These are phyloP conservation scores for Floccularia luteovirens DNA, from an alignment of 768 basidiomycete species.

Conservation along the genomic window DNA sequence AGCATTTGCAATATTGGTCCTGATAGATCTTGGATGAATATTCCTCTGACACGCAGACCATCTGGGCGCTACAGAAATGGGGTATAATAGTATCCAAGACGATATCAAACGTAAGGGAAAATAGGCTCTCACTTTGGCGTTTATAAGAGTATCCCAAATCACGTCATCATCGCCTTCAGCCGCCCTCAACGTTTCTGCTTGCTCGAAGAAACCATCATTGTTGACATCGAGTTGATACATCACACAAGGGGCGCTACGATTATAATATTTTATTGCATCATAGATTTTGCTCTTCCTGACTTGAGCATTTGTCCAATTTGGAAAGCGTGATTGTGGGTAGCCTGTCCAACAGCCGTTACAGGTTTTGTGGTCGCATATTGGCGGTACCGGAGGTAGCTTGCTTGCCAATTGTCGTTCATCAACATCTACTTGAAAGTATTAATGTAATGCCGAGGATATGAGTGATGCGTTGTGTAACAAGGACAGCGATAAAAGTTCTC, in stretches of 20 bases:
- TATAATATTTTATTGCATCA: constrained; percentile 25
- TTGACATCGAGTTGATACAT: constrained; percentile 36
- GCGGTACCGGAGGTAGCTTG: constrained; percentile 25
- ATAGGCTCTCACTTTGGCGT: constrained; percentile 22
- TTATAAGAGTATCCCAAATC: constrained; percentile 31
- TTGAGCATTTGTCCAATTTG: constrained; percentile 48
- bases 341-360: constrained; percentile 33
- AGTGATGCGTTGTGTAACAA: neutral
- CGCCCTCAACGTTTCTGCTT: constrained; percentile 16
- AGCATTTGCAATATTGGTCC: constrained; percentile 53
- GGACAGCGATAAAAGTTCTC: neutral
- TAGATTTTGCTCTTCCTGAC: constrained; percentile 31
- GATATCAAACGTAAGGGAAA: neutral
- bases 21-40: constrained; percentile 48
- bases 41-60: constrained; percentile 33
- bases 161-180: constrained; percentile 14
- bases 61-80: constrained; percentile 10
- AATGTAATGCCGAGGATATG: neutral
- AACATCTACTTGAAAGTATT: constrained; percentile 18
- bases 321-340: constrained; percentile 42
- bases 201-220: constrained; percentile 26
- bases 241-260: constrained; percentile 15
- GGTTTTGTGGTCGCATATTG: constrained; percentile 24
- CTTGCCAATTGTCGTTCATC: constrained; percentile 23
- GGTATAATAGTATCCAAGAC: neutral